Evolutionary conservation across 768 basidiomycete genomes (phyloP), one percentile per base, ranked within the genome.

Genomic region (Psilocybe sp.): DNA sequence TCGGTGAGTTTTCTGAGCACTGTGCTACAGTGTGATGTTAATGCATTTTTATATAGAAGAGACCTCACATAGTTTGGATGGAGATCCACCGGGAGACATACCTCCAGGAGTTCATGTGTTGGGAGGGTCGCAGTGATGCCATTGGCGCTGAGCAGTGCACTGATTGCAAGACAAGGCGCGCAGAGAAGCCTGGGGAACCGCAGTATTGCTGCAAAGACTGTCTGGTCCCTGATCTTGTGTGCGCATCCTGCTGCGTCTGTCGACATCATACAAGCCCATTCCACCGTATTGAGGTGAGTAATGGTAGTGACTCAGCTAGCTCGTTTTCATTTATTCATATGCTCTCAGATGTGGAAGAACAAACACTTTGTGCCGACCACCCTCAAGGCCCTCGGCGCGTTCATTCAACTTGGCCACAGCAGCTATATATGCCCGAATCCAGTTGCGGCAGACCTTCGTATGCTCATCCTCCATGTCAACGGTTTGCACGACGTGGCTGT

Each of bases 401-500:
- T 55, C 1, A 58, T 65, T 13, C 66, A 67, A 20, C 58, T 68
- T 0, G 65, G 67, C 0, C 69, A 68, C 46, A 23, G 40, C 10
- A 53, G 54, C 4, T 37, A 53, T 2, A 23, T 5, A 3, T 64
- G 64, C 35, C 23, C 1, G 19, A 49, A n/a, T 54, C 63, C 4
- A 19, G 44, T 19, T 20, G 33, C 1, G 38, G 52, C 15, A 4
- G 48, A 51, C 20, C 51, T 64, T 14, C 52, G 64, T 8, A 70
- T 70, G 47, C 46, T 59, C 5, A 47, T 73, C n/a, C 53, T 72
- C 23, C 54, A 67, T 46, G 40, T 35, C 2, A 53, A 58, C 46
- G 67, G 62, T 0, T 60, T 73, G 11, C 70, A 69, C 41, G 9
- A 46, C 1, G 59, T 73, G 11, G 43, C 35, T 2, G 37, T 72